A percentile compares a stretch with the other conserved stretches of the same genome.
Evolutionary conservation across 106 monocot species (phyloP).

Genomic region (Phalaenopsis aphrodite): DNA sequence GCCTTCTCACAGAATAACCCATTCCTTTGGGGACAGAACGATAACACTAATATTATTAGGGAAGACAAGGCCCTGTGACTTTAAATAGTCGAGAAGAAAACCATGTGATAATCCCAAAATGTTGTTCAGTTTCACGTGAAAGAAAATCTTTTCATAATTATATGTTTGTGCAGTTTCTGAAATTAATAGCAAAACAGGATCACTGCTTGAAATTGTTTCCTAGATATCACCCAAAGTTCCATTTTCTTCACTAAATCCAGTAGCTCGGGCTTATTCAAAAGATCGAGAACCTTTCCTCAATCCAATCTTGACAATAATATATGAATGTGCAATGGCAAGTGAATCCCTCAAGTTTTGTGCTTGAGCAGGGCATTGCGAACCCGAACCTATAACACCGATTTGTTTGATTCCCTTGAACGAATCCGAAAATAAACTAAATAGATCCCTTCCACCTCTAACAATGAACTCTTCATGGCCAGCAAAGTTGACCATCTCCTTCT

Average conservation of each 20-base stretch:
- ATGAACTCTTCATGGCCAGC: constrained; percentile 86
- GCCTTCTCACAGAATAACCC: constrained; percentile 83
- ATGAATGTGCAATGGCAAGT: constrained; percentile 5
- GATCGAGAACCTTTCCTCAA: constrained; percentile 85
- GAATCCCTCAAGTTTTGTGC: constrained; percentile 16
- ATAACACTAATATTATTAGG: constrained; percentile 80
- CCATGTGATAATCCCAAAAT: constrained; percentile 83
- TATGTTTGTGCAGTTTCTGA: constrained; percentile 96
- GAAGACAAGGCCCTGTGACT: constrained; percentile 69
- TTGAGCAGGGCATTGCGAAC: constrained; percentile 32
- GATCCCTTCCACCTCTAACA: constrained; percentile 87
- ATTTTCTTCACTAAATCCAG: constrained; percentile 94
- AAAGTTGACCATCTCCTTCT: constrained; percentile 93
- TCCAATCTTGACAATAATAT: constrained; percentile 32
- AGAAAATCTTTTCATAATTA: constrained; percentile 76
- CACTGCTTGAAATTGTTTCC: constrained; percentile 86
- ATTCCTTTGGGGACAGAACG: constrained; percentile 88
- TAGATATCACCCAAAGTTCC: constrained; percentile 94
- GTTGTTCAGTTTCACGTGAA: constrained; percentile 88
- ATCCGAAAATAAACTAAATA: constrained; percentile 69
- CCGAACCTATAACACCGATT: constrained; percentile 90
- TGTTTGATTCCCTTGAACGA: constrained; percentile 88
- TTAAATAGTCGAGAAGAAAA: constrained; percentile 80
- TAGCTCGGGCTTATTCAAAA: constrained; percentile 84
- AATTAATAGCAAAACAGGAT: constrained; percentile 82